Percentiles rank a stretch among this genome's conserved stretches.
These are phyloP conservation scores for Straminergon stramineum DNA, from an alignment of 225 moss, liverwort and hornwort species.

Conservation along the genomic window DNA sequence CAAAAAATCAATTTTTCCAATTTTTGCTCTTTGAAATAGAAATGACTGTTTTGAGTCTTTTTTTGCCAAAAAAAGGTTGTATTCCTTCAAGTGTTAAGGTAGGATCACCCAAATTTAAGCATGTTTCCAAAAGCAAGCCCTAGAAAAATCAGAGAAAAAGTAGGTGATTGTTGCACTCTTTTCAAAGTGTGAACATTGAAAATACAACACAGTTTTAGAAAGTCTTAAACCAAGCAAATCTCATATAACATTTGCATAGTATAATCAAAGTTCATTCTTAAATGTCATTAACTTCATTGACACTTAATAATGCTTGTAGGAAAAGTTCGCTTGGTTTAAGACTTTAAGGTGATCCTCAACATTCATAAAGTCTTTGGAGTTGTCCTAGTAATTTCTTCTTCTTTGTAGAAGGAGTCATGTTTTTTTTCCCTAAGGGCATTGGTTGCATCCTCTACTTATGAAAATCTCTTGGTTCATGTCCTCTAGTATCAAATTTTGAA, in stretches of 20 bases:
- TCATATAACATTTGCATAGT: neutral
- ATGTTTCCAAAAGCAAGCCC: fast-evolving
- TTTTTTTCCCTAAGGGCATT: neutral
- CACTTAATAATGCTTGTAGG: neutral
- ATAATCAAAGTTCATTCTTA: neutral
- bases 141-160: neutral
- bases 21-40: too few relatives aligned
- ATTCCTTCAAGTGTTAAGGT: fast-evolving
- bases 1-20: too few relatives aligned
- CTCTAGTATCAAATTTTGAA: neutral
- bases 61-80: neutral
- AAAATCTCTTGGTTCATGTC: neutral
- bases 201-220: fast-evolving
- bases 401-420: fast-evolving
- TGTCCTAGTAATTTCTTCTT: neutral
- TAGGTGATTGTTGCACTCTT: neutral
- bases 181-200: neutral
- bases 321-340: neutral
- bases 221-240: neutral
- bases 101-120: neutral
- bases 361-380: fast-evolving
- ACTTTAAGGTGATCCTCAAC: neutral
- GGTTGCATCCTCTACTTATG: neutral
- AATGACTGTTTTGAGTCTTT: neutral
- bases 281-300: neutral